Percentiles rank a stretch among this genome's conserved stretches.
Evolutionary conservation across 768 basidiomycete genomes (phyloP).

Genomic region (Russula compacta): DNA sequence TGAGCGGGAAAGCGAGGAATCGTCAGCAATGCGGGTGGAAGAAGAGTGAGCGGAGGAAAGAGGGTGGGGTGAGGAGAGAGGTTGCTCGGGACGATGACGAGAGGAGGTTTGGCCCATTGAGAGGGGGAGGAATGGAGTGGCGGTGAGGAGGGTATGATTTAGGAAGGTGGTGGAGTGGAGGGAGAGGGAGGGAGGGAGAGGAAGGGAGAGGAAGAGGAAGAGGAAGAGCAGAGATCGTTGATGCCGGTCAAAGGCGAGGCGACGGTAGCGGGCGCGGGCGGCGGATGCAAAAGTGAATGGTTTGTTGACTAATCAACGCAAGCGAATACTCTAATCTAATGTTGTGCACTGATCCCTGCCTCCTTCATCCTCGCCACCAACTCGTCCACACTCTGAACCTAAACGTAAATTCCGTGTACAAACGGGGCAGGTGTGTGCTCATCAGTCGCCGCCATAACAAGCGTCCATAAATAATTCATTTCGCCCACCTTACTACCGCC

Average conservation of each 20-base stretch:
- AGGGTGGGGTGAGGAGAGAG: background rate
- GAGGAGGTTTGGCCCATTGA: conserved; percentile 10
- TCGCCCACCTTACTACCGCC: conserved; percentile 83
- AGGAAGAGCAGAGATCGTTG: too few species aligned
- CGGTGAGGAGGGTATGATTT: background rate
- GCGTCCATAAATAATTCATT: background rate
- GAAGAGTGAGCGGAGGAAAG: background rate
- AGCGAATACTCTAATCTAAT: background rate
- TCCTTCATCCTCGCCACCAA: conserved; percentile 83
- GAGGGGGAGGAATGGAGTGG: too few species aligned
- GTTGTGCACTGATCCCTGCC: conserved; percentile 42
- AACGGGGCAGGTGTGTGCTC: background rate
- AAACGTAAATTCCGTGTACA: background rate
- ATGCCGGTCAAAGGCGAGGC: too few species aligned
- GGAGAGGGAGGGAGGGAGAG: background rate
- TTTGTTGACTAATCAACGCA: background rate
- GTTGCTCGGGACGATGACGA: conserved; percentile 6
- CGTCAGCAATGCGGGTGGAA: background rate
- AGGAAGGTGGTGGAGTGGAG: background rate
- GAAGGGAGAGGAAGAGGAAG: background rate
- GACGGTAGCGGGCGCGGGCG: too few species aligned
- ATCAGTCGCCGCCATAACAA: background rate
- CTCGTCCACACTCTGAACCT: conserved; percentile 83
- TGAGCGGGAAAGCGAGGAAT: background rate
- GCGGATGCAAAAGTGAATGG: background rate